Evolutionary conservation across 2,329 filamentous ascomycete species (phyloP).

Genomic region (Fusarium scirpi): DNA sequence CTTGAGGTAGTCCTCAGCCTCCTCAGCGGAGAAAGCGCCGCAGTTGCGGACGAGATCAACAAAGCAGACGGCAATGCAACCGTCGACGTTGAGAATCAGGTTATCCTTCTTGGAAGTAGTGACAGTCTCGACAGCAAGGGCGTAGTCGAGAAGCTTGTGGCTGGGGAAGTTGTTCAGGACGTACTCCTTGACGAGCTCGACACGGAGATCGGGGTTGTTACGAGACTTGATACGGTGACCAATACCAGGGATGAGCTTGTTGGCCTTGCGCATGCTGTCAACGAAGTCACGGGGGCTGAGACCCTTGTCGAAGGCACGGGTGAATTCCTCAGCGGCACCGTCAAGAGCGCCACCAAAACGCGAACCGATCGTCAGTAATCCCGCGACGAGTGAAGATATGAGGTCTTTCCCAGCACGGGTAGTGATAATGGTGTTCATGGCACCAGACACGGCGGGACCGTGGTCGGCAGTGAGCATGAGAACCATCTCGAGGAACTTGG

Average conservation of each 20-base stretch:
- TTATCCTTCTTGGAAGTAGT: slow-evolving; percentile 99
- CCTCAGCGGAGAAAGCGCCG: slow-evolving; percentile 94
- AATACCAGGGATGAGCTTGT: slow-evolving; percentile 99
- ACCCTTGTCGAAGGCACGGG: slow-evolving; percentile 97
- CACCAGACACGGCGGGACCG: slow-evolving; percentile 97
- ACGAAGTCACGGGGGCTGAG: slow-evolving; percentile 99
- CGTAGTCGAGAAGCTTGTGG: slow-evolving; percentile 99
- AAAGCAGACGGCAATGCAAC: slow-evolving; percentile 98
- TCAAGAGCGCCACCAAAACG: too few species aligned
- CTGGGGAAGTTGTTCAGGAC: slow-evolving; percentile 96
- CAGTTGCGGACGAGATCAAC: slow-evolving; percentile 98
- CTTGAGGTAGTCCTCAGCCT: slow-evolving; percentile 97
- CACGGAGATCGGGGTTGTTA: slow-evolving; percentile 99
- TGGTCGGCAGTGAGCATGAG: slow-evolving; percentile 99
- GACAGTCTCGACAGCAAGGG: slow-evolving; percentile 95
- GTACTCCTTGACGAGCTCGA: slow-evolving; percentile 99
- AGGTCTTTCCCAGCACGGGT: slow-evolving; percentile 99
- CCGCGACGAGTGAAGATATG: slow-evolving; percentile 93
- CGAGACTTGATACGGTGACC: slow-evolving; percentile 99
- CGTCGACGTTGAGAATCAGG: slow-evolving; percentile 98
- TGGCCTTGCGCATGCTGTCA: slow-evolving; percentile 98
- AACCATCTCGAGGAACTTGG: slow-evolving; percentile 99
- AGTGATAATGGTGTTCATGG: slow-evolving; percentile 99
- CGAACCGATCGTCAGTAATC: slow-evolving; percentile 98
- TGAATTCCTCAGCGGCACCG: slow-evolving; percentile 98